Evolutionary conservation across 163 green algal genomes (phyloP).

Genomic region (Chloromonas sp.): DNA sequence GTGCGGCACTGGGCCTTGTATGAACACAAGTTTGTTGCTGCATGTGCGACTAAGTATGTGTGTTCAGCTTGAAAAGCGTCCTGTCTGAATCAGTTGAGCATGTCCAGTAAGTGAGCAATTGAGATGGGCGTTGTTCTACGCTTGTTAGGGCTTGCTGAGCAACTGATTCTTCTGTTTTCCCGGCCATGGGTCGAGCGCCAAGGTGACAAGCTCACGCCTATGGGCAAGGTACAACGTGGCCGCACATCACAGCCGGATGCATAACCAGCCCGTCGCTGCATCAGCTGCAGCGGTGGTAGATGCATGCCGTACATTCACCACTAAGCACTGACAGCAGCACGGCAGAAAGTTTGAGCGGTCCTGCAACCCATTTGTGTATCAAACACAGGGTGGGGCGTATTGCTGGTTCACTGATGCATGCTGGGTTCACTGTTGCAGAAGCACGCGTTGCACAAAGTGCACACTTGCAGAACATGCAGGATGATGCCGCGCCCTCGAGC

Average conservation of each 20-base stretch:
- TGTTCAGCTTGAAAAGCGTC: not conserved
- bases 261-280: slow-evolving; percentile 15
- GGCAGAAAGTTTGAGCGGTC: not conserved
- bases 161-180: not conserved
- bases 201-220: slow-evolving; percentile 26
- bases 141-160: not conserved
- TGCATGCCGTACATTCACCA: slow-evolving; percentile 1
- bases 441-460: no score
- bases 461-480: no score
- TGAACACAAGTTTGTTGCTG: not conserved
- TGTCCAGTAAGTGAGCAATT: not conserved
- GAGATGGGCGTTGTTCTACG: not conserved
- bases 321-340: slow-evolving; percentile 14
- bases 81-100: not conserved
- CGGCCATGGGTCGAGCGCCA: slow-evolving; percentile 43
- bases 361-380: not conserved
- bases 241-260: slow-evolving; percentile 15
- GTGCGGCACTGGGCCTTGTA: not conserved
- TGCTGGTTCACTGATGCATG: no score
- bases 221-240: slow-evolving; percentile 39
- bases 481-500: no score
- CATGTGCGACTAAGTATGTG: not conserved
- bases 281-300: no score
- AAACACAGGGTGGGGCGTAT: no score
- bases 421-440: no score